These are phyloP conservation scores for Citrus unshiu DNA, from an alignment of 345 rosid genomes.

Conservation along the genomic window DNA sequence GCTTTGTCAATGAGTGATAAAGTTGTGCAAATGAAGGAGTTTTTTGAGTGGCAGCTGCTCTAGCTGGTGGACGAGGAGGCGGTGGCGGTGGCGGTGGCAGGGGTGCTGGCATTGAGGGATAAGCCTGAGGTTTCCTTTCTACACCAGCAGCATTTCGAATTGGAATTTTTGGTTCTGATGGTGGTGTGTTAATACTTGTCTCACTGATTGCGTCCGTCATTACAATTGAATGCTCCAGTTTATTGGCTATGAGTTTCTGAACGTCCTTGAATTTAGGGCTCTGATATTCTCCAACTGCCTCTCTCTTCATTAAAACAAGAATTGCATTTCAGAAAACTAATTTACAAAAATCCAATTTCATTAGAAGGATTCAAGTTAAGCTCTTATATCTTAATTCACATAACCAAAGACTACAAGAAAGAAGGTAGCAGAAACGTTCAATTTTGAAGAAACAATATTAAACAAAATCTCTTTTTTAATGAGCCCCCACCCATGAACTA, in stretches of 20 bases:
- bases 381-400: background rate
- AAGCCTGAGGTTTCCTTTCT: conserved; percentile 23
- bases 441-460: background rate
- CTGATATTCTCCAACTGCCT: conserved; percentile 40
- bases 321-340: background rate
- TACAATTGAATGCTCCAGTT: conserved; percentile 50
- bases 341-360: background rate
- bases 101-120: conserved; percentile 41
- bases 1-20: conserved; percentile 44
- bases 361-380: background rate
- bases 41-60: conserved; percentile 43
- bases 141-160: conserved; percentile 21
- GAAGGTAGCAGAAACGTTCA: too few relatives aligned
- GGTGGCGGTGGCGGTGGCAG: conserved; percentile 75
- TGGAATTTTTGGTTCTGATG: conserved; percentile 18
- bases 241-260: conserved; percentile 63
- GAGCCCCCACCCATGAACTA: background rate
- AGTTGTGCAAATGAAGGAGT: conserved; percentile 48
- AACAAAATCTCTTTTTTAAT: background rate
- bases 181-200: conserved; percentile 24
- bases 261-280: conserved; percentile 67
- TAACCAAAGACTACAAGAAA: background rate
- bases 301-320: conserved; percentile 24
- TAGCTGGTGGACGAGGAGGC: conserved; percentile 47
- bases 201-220: conserved; percentile 40